A percentile compares a stretch with the other conserved stretches of the same genome.
Conservation (phyloP, 2,329 filamentous ascomycete genomes). For the Xylariaceae sp. region DNA sequence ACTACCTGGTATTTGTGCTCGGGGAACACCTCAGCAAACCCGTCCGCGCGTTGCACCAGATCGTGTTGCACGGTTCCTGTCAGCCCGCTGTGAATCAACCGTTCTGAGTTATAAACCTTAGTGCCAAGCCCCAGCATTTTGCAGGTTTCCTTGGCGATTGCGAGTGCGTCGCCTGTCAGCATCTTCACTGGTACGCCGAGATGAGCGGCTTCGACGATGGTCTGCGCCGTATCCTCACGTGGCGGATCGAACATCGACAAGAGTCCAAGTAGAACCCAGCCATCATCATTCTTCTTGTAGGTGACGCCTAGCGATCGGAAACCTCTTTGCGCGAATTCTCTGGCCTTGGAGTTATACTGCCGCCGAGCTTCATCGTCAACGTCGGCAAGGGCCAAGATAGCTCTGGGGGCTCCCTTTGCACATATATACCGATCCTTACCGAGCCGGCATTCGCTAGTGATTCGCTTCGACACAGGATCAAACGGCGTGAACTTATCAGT, state of each 20-base stretch:
- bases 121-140: slow-evolving; percentile 76
- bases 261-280: slow-evolving; percentile 71
- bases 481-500: slow-evolving; percentile 75
- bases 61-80: slow-evolving; percentile 70
- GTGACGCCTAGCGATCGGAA: slow-evolving; percentile 78
- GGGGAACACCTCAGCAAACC: slow-evolving; percentile 71
- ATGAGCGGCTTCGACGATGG: slow-evolving; percentile 70
- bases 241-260: slow-evolving; percentile 78
- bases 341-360: slow-evolving; percentile 68
- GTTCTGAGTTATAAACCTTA: slow-evolving; percentile 78
- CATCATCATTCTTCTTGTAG: slow-evolving; percentile 71
- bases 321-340: slow-evolving; percentile 73
- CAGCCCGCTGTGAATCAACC: slow-evolving; percentile 72
- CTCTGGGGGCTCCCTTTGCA: slow-evolving; percentile 75
- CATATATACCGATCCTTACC: slow-evolving; percentile 68
- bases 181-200: slow-evolving; percentile 77
- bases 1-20: slow-evolving; percentile 76
- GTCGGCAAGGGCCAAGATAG: slow-evolving; percentile 65
- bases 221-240: slow-evolving; percentile 74
- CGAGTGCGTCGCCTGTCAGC: slow-evolving; percentile 76
- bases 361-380: slow-evolving; percentile 62
- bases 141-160: slow-evolving; percentile 78
- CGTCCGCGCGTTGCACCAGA: slow-evolving; percentile 69
- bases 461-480: slow-evolving; percentile 77
- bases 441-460: slow-evolving; percentile 65